phyloP scores from a whole-genome alignment of 164 flowering plant genomes.

The Euptelea pleiosperma region DNA sequence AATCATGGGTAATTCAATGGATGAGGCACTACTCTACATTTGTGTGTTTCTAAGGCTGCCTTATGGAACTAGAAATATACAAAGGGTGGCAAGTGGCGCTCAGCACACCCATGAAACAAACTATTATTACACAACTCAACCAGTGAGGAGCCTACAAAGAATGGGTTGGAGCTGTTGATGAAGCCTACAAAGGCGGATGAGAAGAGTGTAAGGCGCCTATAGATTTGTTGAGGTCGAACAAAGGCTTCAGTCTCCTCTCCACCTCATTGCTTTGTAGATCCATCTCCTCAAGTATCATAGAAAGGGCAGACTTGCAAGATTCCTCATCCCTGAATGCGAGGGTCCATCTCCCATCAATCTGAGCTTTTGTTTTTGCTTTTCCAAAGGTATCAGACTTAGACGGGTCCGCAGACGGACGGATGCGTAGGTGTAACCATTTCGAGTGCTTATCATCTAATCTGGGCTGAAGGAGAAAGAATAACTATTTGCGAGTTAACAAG shows the following conservation, averaged over 20 bases:
- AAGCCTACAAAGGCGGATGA: constrained; percentile 16
- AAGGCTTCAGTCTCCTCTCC: constrained; percentile 65
- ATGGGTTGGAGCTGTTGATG: constrained; percentile 23
- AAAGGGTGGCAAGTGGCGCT: constrained; percentile 25
- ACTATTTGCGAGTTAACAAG: neutral
- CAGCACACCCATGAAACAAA: constrained; percentile 11
- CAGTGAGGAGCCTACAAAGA: constrained; percentile 18
- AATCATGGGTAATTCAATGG: constrained; percentile 18
- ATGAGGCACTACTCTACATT: constrained; percentile 27
- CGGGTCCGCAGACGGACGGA: constrained; percentile 78
- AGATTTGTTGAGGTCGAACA: constrained; percentile 43
- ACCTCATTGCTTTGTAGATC: constrained; percentile 56
- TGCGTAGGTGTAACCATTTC: constrained; percentile 87
- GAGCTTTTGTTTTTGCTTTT: constrained; percentile 48
- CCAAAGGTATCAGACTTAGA: constrained; percentile 31
- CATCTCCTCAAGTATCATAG: constrained; percentile 70
- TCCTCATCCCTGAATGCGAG: constrained; percentile 82
- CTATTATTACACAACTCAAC: constrained; percentile 24
- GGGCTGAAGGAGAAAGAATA: constrained; percentile 46
- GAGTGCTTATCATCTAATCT: constrained; percentile 77
- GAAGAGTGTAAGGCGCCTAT: constrained; percentile 22
- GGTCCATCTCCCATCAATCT: constrained; percentile 96
- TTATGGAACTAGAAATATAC: constrained; percentile 29
- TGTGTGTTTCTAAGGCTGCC: constrained; percentile 26
- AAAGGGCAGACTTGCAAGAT: constrained; percentile 65